phyloP scores from a whole-genome alignment of 805 yeast species.

The Myxozyma udenii region DNA sequence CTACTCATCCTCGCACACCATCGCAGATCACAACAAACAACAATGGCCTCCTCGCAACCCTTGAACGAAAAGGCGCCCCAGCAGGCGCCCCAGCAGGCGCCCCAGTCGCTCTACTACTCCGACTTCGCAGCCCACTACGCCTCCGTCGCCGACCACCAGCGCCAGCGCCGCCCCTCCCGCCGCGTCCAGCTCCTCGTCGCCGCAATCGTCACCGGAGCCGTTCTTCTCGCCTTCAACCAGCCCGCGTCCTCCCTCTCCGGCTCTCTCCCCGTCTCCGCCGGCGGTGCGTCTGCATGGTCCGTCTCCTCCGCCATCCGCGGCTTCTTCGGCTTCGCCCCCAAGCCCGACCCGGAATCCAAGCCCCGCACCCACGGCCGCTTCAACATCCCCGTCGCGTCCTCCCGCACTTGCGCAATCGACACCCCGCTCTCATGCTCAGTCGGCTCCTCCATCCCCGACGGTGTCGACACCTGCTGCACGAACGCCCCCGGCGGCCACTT shows the following conservation, averaged over 20 bases:
- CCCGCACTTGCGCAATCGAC: slow-evolving; percentile 17
- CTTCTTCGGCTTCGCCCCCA: neutral
- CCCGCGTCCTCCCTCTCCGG: neutral
- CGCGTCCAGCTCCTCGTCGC: slow-evolving; percentile 9
- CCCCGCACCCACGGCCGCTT: neutral
- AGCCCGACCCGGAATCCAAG: neutral
- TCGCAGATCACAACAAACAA: neutral
- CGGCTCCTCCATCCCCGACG: slow-evolving; percentile 1
- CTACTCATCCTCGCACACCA: neutral
- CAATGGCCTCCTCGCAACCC: neutral
- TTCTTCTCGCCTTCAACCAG: slow-evolving; percentile 6
- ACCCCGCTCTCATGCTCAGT: slow-evolving; percentile 24
- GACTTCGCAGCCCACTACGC: neutral
- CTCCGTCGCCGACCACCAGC: slow-evolving; percentile 14
- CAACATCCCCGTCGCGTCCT: slow-evolving; percentile 11
- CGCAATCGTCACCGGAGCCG: slow-evolving; percentile 13
- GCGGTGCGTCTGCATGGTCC: neutral
- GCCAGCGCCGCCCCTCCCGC: slow-evolving; percentile 3
- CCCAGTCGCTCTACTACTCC: no score
- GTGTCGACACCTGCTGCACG: slow-evolving; percentile 68
- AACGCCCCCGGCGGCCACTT: slow-evolving; percentile 84
- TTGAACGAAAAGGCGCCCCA: slow-evolving; percentile 4
- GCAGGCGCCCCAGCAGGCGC: no score
- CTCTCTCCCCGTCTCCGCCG: slow-evolving; percentile 1
- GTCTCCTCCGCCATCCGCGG: neutral